A percentile compares a stretch with the other conserved stretches of the same genome.
phyloP scores from a whole-genome alignment of 1,284 basidiomycete species.

The Trametes pubescens region DNA sequence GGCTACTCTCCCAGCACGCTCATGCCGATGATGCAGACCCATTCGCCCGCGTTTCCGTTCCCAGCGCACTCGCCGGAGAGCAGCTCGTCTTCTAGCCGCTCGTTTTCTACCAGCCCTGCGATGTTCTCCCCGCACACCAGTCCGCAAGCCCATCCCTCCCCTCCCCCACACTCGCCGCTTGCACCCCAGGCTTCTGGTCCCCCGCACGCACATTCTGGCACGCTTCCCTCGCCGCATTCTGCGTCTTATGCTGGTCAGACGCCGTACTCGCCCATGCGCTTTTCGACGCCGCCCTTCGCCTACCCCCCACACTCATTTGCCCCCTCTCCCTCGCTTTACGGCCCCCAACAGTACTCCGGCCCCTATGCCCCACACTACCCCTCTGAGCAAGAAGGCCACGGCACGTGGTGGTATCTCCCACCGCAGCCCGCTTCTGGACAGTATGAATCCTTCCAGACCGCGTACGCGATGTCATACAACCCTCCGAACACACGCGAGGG shows the following conservation, averaged over 20 bases:
- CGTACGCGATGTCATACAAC: slow-evolving; percentile 49
- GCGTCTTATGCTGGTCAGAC: slow-evolving; percentile 45
- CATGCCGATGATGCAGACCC: slow-evolving; percentile 41
- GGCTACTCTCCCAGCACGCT: slow-evolving; percentile 40
- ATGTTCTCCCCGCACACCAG: slow-evolving; percentile 40
- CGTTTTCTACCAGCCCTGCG: slow-evolving; percentile 37
- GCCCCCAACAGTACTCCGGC: slow-evolving; percentile 47
- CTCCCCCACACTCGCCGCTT: slow-evolving; percentile 43
- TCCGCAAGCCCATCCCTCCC: slow-evolving; percentile 41
- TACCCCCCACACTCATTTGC: slow-evolving; percentile 55
- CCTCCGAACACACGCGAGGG: slow-evolving; percentile 32
- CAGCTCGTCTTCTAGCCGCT: slow-evolving; percentile 39
- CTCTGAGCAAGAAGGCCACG: slow-evolving; percentile 51
- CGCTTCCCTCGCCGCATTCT: slow-evolving; percentile 34
- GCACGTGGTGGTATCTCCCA: slow-evolving; percentile 66
- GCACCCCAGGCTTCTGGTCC: slow-evolving; percentile 33
- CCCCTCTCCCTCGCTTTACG: slow-evolving; percentile 47
- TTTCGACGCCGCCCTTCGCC: slow-evolving; percentile 49
- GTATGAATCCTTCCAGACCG: slow-evolving; percentile 53
- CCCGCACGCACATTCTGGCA: slow-evolving; percentile 16
- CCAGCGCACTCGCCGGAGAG: slow-evolving; percentile 46
- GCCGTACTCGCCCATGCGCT: slow-evolving; percentile 52
- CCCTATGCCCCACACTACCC: slow-evolving; percentile 47
- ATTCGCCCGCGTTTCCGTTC: slow-evolving; percentile 39
- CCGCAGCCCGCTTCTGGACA: slow-evolving; percentile 43